These are phyloP conservation scores for Solanum sejunctum DNA, from an alignment of 257 asterid species.

Conservation along the genomic window DNA sequence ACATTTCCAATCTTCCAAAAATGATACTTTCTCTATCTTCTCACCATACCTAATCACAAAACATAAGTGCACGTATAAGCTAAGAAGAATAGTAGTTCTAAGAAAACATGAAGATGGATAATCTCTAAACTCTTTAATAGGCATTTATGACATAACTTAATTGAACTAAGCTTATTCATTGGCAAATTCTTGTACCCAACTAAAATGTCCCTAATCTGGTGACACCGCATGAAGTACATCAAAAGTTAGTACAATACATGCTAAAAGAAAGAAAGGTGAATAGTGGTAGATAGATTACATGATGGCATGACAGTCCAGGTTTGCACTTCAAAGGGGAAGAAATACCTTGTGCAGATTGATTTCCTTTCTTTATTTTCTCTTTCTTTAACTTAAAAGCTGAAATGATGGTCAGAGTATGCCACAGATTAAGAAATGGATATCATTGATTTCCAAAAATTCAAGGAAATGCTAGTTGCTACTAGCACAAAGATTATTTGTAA, in stretches of 20 bases:
- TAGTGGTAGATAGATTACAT: conserved; percentile 17
- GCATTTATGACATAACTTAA: conserved; percentile 56
- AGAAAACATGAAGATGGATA: background rate
- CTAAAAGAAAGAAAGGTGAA: background rate
- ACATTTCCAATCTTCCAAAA: conserved; percentile 51
- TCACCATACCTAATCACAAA: conserved; percentile 53
- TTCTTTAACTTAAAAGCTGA: conserved; percentile 10
- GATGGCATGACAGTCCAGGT: conserved; percentile 69
- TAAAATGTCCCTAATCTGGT: conserved; percentile 42
- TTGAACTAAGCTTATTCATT: conserved; percentile 33
- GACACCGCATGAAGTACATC: conserved; percentile 51
- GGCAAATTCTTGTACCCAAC: conserved; percentile 42
- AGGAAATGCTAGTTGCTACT: background rate
- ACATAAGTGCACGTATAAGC: background rate
- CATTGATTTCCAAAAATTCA: background rate
- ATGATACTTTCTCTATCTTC: conserved; percentile 42
- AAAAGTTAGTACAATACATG: background rate
- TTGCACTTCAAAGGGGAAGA: conserved; percentile 31
- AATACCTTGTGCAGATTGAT: background rate
- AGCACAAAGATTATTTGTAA: background rate
- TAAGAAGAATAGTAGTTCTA: background rate
- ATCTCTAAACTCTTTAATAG: conserved; percentile 53
- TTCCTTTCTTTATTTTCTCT: background rate
- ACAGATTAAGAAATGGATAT: background rate
- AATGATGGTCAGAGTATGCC: conserved; percentile 27